A percentile compares a stretch with the other conserved stretches of the same genome.
These are phyloP conservation scores for Sesbania bispinosa DNA, from an alignment of 306 rosid species.

Conservation along the genomic window DNA sequence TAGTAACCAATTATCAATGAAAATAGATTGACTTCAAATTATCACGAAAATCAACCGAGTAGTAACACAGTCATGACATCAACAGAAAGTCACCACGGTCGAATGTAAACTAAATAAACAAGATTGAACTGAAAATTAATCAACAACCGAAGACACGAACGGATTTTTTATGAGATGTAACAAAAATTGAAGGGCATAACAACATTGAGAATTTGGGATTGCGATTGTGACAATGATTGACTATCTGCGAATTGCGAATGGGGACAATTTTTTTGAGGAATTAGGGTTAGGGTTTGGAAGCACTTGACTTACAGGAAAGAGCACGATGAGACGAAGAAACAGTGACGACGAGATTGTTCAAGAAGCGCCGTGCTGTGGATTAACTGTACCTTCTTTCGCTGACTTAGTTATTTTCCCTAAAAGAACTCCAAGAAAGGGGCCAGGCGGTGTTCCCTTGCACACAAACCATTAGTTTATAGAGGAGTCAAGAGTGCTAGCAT, in stretches of 20 bases:
- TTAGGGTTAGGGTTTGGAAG: conserved; percentile 1
- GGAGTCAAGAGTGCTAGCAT: too few species aligned
- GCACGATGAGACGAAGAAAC: neutral
- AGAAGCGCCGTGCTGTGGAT: neutral
- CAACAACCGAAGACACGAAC: neutral
- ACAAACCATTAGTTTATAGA: too few species aligned
- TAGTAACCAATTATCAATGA: neutral
- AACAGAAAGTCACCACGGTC: neutral
- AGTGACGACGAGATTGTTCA: neutral
- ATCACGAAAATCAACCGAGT: neutral
- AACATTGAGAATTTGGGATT: neutral
- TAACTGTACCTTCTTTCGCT: too few species aligned
- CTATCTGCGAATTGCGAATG: neutral
- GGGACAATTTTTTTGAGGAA: neutral
- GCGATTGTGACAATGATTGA: neutral
- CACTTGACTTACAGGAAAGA: neutral
- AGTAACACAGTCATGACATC: neutral
- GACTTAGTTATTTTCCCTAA: too few species aligned
- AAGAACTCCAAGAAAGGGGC: too few species aligned
- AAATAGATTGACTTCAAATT: too few species aligned
- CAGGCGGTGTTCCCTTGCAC: too few species aligned
- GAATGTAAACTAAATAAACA: neutral
- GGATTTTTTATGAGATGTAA: neutral
- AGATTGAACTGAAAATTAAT: neutral
- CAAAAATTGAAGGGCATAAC: neutral